phyloP scores from a whole-genome alignment of 2,329 filamentous ascomycete genomes.

The Venturia oleaginea region DNA sequence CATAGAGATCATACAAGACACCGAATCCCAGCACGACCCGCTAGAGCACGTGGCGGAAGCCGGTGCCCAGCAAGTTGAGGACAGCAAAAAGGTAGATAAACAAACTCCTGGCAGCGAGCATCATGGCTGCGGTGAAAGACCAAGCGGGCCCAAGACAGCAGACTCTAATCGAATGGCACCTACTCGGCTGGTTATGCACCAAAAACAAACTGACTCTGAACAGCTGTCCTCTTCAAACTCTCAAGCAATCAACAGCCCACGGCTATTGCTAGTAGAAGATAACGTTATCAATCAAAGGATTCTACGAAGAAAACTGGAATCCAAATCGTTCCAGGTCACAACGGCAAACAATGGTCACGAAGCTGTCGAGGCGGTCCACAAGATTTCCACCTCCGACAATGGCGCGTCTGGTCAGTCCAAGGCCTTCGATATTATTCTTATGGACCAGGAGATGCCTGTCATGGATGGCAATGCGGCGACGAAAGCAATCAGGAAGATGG shows the following conservation, averaged over 20 bases:
- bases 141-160: constrained; percentile 1
- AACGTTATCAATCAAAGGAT: constrained; percentile 30
- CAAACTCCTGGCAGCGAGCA: background rate
- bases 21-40: constrained; percentile 18
- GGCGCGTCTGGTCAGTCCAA: background rate
- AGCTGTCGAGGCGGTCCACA: constrained; percentile 16
- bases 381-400: background rate
- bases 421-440: constrained; percentile 11
- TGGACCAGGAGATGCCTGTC: constrained; percentile 15
- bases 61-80: background rate
- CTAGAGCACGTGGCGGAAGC: constrained; percentile 22
- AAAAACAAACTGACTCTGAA: constrained; percentile 10
- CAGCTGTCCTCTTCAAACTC: background rate
- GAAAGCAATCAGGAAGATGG: constrained; percentile 11
- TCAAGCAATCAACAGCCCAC: background rate
- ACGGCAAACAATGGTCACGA: constrained; percentile 26
- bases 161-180: background rate
- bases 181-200: background rate
- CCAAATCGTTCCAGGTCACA: constrained; percentile 22
- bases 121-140: background rate
- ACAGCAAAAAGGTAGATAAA: constrained; percentile 7
- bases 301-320: constrained; percentile 24
- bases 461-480: constrained; percentile 13
- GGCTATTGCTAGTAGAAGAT: constrained; percentile 24
- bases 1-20: constrained; percentile 18